Percentiles rank a stretch among this genome's conserved stretches.
Conservation (phyloP, 306 rosid species). For the Phaseolus lunatus region DNA sequence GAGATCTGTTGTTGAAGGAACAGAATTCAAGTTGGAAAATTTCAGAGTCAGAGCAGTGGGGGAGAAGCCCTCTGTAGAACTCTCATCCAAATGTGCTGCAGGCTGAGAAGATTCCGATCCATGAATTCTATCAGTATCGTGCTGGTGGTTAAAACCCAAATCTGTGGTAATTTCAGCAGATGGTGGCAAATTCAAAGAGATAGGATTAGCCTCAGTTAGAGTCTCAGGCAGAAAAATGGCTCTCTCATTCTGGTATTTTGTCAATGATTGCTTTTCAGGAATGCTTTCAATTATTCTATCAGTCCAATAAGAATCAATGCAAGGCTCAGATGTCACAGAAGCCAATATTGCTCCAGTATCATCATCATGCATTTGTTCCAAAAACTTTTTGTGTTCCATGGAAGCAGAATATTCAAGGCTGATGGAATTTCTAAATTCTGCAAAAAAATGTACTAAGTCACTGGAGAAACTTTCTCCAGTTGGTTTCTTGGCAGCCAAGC, state of each 20-base stretch:
- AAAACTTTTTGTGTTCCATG: constrained; percentile 45
- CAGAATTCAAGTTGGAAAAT: constrained; percentile 63
- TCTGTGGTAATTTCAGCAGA: constrained; percentile 23
- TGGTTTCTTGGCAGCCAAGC: constrained; percentile 62
- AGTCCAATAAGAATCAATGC: constrained; percentile 69
- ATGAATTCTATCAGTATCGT: constrained; percentile 30
- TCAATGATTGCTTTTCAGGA: constrained; percentile 53
- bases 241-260: constrained; percentile 46
- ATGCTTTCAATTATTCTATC: constrained; percentile 64
- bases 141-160: constrained; percentile 30
- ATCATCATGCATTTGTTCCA: constrained; percentile 49
- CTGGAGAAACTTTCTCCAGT: constrained; percentile 35
- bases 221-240: constrained; percentile 38
- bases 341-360: constrained; percentile 45
- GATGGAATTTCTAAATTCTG: constrained; percentile 54
- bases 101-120: constrained; percentile 46
- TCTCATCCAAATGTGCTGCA: constrained; percentile 44
- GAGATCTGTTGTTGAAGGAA: constrained; percentile 67
- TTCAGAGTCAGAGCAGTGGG: constrained; percentile 77
- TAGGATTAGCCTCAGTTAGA: constrained; percentile 29
- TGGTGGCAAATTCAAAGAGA: constrained; percentile 35
- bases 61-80: constrained; percentile 40
- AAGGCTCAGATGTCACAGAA: constrained; percentile 46
- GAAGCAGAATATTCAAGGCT: constrained; percentile 42
- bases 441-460: constrained; percentile 51